Evolutionary conservation across 2,329 filamentous ascomycete species (phyloP).

Genomic region (Fusarium ambrosium): DNA sequence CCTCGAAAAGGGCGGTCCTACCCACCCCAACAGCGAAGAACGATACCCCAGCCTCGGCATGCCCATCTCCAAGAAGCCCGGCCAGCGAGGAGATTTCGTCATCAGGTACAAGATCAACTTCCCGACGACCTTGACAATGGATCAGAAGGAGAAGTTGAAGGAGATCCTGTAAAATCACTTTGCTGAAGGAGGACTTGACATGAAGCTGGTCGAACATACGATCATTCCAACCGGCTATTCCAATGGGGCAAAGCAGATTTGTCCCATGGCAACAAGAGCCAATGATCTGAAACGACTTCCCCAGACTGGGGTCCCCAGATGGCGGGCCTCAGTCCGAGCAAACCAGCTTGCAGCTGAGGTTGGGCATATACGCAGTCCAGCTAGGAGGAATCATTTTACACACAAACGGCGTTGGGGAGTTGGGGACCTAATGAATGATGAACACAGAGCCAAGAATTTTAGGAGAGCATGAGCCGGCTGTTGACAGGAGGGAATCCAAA

Average conservation of each 20-base stretch:
- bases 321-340: background rate
- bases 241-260: background rate
- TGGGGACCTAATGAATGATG: conserved; percentile 44
- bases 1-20: conserved; percentile 85
- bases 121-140: conserved; percentile 79
- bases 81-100: conserved; percentile 86
- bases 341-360: background rate
- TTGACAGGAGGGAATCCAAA: background rate
- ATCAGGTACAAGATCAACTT: conserved; percentile 95
- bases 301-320: background rate
- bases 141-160: conserved; percentile 85
- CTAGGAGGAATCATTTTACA: conserved; percentile 16
- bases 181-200: background rate
- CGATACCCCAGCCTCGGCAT: conserved; percentile 89
- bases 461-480: conserved; percentile 12
- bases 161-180: conserved; percentile 74
- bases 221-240: background rate
- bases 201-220: background rate
- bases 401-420: conserved; percentile 42
- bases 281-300: background rate
- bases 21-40: conserved; percentile 85
- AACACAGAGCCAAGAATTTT: conserved; percentile 23
- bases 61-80: conserved; percentile 92
- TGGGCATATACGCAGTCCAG: background rate
- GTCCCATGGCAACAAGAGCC: background rate